Evolutionary conservation across 2,329 filamentous ascomycete genomes (phyloP), one percentile per base, ranked within the genome.

Genomic region (Sporothrix schenckii): DNA sequence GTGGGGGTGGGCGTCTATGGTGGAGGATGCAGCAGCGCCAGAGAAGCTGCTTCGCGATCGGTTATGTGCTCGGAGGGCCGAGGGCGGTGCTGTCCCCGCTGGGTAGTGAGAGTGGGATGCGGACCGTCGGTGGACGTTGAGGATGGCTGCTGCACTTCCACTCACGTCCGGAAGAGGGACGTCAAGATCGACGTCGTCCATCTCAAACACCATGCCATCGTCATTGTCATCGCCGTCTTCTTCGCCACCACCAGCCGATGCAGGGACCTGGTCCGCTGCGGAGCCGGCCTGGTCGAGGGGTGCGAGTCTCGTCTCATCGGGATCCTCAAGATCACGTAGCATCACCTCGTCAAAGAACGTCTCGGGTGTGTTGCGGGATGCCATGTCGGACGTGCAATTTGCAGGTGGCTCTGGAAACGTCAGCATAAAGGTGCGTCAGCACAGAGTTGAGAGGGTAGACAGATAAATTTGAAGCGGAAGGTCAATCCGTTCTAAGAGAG

Each of bases 201-300:
- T 65, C 7, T 65, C 44, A 11, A 65, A 49, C 14, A 65, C 61
- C 61, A 65, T 65, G 14, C 27, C 61, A 3, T 16, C 14, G 11
- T 44, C 24, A 9, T 65, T 24, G 7, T 34, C 61, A 14, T n/a
- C 11, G 7, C 50, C 14, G 14, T 50, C 44, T 2, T 14, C 41
- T 44, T 34, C 34, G 30, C 6, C 30, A 34, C 34, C 34, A 34
- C 34, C 6, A 34, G 34, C 4, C 34, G 5, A 34, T 1, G 6
- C 34, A 34, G 34, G 34, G 34, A 34, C 7, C 7, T 7, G 34
- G 34, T 34, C 34, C 34, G 6, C 34, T 34, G 34, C 7, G 34
- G 34, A 34, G 34, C 34, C 34, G n/a, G 13, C 50, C 6, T n/a
- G n/a, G 19, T 24, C 50, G 50, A 53, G 0, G 5, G 13, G 6